Evolutionary conservation across 2,329 filamentous ascomycete genomes (phyloP), one percentile per base, ranked within the genome.

Genomic region (Sclerotinia sclerotiorum): DNA sequence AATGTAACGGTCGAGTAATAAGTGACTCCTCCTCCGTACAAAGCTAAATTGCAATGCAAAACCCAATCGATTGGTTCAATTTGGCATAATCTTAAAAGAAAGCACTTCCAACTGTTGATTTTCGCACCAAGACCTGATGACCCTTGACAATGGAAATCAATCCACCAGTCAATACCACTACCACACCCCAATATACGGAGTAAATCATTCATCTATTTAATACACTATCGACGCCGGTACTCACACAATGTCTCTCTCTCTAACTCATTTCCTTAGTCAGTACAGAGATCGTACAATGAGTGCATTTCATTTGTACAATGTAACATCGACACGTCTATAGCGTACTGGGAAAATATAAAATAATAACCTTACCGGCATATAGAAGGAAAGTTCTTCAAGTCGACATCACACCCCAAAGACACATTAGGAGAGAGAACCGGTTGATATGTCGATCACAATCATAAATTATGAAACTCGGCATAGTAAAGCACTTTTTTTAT

Each of bases 371-470:
- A 21, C n/a, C 35, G 39, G 35, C 42, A 32, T 19, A 60, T 60
- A 13, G 17, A 35, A 29, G 21, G 32, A 62, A 35, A 24, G 44
- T 35, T 49, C 62, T 32, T 65, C 52, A 42, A 44, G 19, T 17
- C 62, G 44, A 56, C 27, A 54, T 54, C 60, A 42, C 27, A 61
- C 29, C 35, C 44, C 58, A 62, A 62, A 62, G 29, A 49, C 29
- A 62, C 21, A 39, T 51, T 39, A n/a, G 46, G 60, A 39, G 15
- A 49, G 52, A 39, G 39, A 35, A 27, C n/a, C 29, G 63, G 63
- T 49, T 49, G 8, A 35, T 35, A n/a, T 65, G 63, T 27, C 48
- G 63, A 65, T 65, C 63, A 58, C 52, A 65, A 65, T 65, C 48
- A 65, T 65, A 65, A n/a, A 32, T 65, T 46, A 49, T 13, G 15